Conservation (phyloP, 1,284 basidiomycete genomes). For the Ganoderma resinaceum region DNA sequence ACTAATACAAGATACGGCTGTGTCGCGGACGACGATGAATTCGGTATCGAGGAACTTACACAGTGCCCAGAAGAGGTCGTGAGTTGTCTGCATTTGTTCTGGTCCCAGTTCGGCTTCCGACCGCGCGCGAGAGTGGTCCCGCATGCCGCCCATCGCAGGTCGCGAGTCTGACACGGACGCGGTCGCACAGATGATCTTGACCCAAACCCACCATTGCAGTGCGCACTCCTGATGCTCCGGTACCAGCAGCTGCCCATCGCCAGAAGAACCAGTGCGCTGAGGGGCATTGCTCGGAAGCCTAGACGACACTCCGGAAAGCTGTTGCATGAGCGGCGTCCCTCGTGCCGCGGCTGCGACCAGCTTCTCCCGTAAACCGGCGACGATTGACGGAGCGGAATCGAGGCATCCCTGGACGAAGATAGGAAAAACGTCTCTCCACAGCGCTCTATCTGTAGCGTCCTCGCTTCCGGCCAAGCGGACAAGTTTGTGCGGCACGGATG, state of each 20-base stretch:
- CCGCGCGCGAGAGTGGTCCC: slow-evolving; percentile 76
- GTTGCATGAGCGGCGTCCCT: slow-evolving; percentile 72
- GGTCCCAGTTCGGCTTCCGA: slow-evolving; percentile 77
- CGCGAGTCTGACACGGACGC: slow-evolving; percentile 74
- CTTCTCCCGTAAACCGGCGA: slow-evolving; percentile 63
- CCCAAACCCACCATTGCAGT: slow-evolving; percentile 90
- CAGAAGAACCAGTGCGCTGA: slow-evolving; percentile 44
- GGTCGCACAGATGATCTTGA: slow-evolving; percentile 84
- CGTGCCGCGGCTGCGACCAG: slow-evolving; percentile 70
- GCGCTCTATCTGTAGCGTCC: slow-evolving; percentile 64
- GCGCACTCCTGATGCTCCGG: slow-evolving; percentile 72
- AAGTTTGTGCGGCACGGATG: slow-evolving; percentile 56
- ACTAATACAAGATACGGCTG: slow-evolving; percentile 88
- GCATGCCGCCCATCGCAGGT: slow-evolving; percentile 58
- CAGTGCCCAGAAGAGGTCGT: slow-evolving; percentile 86
- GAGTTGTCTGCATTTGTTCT: slow-evolving; percentile 79
- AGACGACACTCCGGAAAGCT: slow-evolving; percentile 69
- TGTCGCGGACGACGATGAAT: slow-evolving; percentile 83
- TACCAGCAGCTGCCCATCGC: slow-evolving; percentile 57
- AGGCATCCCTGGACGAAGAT: slow-evolving; percentile 62
- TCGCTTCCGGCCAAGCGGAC: slow-evolving; percentile 73
- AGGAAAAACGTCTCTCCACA: slow-evolving; percentile 79
- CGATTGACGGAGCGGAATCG: slow-evolving; percentile 51
- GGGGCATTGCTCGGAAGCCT: slow-evolving; percentile 53
- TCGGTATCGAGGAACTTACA: slow-evolving; percentile 90